Conservation (phyloP, 1,284 basidiomycete genomes). For the Marasmius tenuissimus region DNA sequence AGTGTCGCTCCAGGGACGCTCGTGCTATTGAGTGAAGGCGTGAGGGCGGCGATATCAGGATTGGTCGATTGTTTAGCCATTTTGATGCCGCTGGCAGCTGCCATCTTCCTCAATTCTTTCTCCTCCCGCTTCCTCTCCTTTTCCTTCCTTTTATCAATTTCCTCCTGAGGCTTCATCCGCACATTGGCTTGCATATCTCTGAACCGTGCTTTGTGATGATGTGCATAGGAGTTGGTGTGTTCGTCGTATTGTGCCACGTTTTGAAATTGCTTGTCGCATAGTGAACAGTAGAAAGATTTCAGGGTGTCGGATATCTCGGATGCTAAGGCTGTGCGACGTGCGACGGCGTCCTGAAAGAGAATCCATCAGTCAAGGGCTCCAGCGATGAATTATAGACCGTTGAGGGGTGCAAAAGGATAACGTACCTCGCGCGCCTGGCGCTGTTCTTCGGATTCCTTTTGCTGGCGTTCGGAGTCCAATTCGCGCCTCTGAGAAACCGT, state of each 20-base stretch:
- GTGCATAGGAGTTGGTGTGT: slow-evolving; percentile 82
- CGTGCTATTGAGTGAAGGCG: slow-evolving; percentile 18
- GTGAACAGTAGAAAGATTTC: slow-evolving; percentile 72
- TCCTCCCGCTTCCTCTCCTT: slow-evolving; percentile 82
- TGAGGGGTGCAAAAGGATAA: background rate
- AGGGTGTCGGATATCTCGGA: slow-evolving; percentile 67
- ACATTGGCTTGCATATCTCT: slow-evolving; percentile 74
- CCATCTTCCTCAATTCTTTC: slow-evolving; percentile 77
- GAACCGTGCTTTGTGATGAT: slow-evolving; percentile 77
- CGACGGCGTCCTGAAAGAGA: slow-evolving; percentile 56
- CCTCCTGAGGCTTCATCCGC: slow-evolving; percentile 58
- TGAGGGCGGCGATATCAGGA: slow-evolving; percentile 22
- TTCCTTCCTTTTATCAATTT: slow-evolving; percentile 72
- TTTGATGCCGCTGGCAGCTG: slow-evolving; percentile 74
- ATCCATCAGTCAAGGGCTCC: slow-evolving; percentile 2
- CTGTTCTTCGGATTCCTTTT: slow-evolving; percentile 75
- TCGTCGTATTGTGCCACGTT: slow-evolving; percentile 83
- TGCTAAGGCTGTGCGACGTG: slow-evolving; percentile 63
- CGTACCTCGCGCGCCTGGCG: slow-evolving; percentile 66
- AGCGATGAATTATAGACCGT: too few species aligned
- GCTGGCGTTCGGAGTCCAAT: slow-evolving; percentile 76
- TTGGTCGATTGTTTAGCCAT: slow-evolving; percentile 48
- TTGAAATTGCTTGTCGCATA: slow-evolving; percentile 83
- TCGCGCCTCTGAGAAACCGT: slow-evolving; percentile 78
- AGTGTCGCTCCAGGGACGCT: slow-evolving; percentile 24